Base-by-base conservation (phyloP, 805 yeast genomes). In the Scheffersomyces lignosus region DNA sequence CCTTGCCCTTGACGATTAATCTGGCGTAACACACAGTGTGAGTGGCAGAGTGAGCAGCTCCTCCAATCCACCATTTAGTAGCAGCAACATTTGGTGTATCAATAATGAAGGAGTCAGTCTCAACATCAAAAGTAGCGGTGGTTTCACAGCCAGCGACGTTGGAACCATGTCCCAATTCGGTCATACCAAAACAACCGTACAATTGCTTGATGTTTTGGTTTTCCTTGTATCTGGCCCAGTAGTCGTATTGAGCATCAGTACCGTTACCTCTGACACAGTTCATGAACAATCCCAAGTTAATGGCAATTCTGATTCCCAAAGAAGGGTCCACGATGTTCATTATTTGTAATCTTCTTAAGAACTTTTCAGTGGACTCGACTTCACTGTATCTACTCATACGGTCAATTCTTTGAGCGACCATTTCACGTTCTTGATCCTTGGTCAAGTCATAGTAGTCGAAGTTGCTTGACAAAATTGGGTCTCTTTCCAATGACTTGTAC, bases 91-190 rank as follows among this genome's bases (percentile, higher is more conserved):
- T 73, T 4, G 75, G 75, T 18, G 75, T 70, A 53, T 66, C 65
- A 43, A 70, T 62, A 37, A 69, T 48, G 42, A 70, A 70, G 48
- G 68, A 69, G 47, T 69, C 75, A 16, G 56, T 57, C 36, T 54
- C 58, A 31, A 50, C 52, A 43, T 70, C 75, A 35, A 64, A 68
- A 30, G 71, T 50, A 27, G 62, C 62, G n/a, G 89, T 84, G 13
- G 97, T 90, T 62, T 90, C 96, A 43, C 87, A 71, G 17, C 87
- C 95, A 3, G 96, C 96, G 30, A 90, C 96, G 60, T 90, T 90
- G 9, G 96, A 87, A 17, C 61, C 61, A 58, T 88, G 96, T 5
- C 87, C 95, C 49, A 88, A 60, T 65, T 88, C 96, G 12, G 96
- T 89, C 96, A 88, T 88, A 31, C 84, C 88, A 64, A 88, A 88